Base-by-base conservation (phyloP, 495 filamentous ascomycete species). In the Neurospora hispaniola region DNA sequence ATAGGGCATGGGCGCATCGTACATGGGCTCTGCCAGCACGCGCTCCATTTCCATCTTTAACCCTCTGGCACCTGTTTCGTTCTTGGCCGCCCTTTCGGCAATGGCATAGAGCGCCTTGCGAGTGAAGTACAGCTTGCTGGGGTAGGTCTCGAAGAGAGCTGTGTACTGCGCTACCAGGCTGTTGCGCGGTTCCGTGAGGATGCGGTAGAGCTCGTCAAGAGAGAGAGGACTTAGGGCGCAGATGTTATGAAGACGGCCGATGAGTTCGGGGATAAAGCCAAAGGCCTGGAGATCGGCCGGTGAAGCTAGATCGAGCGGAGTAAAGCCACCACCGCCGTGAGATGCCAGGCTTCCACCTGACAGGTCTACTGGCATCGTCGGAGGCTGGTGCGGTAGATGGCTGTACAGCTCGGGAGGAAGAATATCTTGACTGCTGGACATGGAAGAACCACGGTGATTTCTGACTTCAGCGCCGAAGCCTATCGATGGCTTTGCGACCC, bases 201-300 rank as follows among this genome's bases (percentile, higher is more conserved):
- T 96, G 71, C 93, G 87, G 23, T 93, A 88, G 12, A 99, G 89
- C 68, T 94, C 88, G 16, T 90, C 84, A 70, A 91, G 89, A n/a
- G 90, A 90, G 9, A 99, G 85, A 0, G 96, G 88, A 5, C 92
- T 90, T 1, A 99, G 87, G 0, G 96, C 92, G 54, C 93, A 93
- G 71, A 91, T 90, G 72, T 97, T 91, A 20, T 96, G 95, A 73
- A 99, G 90, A 23, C 96, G 90, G 41, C 96, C 96, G 70, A 88
- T 87, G n/a, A 98, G 87, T 81, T 99, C 96, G 10, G 96, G 96
- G 73, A 99, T 98, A 72, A 99, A 91, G 42, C 96, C 96, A 79
- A 92, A 99, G 44, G 86, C 89, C 81, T 98, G 94, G 5, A 99
- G 85, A 78, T 99, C 96, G 1, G 89, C 86, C 1, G 94, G 93